These are phyloP conservation scores for Albatrellus ellisii DNA, from an alignment of 768 basidiomycete genomes.

Conservation along the genomic window DNA sequence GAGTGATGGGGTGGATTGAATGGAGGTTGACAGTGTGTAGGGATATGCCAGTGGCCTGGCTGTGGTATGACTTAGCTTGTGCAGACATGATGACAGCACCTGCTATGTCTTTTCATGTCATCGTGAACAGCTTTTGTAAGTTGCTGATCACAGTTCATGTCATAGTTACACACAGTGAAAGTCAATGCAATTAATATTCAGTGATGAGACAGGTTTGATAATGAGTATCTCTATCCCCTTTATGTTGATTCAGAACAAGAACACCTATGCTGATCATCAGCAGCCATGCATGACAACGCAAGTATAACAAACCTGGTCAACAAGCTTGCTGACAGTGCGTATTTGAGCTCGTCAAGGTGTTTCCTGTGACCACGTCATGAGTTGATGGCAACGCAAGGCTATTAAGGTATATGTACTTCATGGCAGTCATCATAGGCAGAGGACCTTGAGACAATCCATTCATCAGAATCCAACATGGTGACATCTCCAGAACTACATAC, in stretches of 20 bases:
- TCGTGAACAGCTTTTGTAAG: too few relatives aligned
- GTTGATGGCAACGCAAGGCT: conserved; percentile 6
- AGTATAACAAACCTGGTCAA: conserved; percentile 54
- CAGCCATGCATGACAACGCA: too few relatives aligned
- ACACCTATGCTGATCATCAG: too few relatives aligned
- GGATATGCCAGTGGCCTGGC: conserved; percentile 34
- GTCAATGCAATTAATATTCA: too few relatives aligned
- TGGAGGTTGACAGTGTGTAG: conserved; percentile 43
- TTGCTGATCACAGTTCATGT: too few relatives aligned
- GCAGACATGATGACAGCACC: too few relatives aligned
- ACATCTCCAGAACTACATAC: conserved; percentile 23
- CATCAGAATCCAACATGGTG: background rate
- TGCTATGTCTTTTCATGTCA: too few relatives aligned
- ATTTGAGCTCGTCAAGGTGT: conserved; percentile 79
- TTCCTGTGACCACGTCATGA: conserved; percentile 42
- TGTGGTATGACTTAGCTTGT: conserved; percentile 29
- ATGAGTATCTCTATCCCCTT: too few relatives aligned
- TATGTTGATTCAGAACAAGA: too few relatives aligned
- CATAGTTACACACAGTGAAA: too few relatives aligned
- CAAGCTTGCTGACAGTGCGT: conserved; percentile 87
- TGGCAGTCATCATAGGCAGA: conserved; percentile 68
- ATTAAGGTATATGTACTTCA: conserved; percentile 46
- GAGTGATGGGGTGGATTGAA: conserved; percentile 33
- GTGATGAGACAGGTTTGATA: too few relatives aligned
- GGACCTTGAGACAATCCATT: conserved; percentile 30